These are phyloP conservation scores for Gypsophila paniculata DNA, from an alignment of 179 eudicot genomes.

Conservation along the genomic window DNA sequence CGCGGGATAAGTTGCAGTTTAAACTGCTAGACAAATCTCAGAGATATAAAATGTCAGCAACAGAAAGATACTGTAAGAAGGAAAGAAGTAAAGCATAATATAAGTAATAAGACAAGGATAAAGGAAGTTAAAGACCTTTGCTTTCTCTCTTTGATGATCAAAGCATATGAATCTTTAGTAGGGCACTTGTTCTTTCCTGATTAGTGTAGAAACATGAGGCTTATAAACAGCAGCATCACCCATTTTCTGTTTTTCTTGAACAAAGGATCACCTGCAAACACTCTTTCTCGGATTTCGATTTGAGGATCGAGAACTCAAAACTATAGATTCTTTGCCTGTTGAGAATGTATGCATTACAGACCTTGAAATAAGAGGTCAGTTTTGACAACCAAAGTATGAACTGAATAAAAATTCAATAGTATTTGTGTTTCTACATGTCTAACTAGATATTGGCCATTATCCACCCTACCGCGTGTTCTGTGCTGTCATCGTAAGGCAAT, in stretches of 20 bases:
- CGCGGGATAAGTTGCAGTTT: neutral
- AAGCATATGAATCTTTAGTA: conserved; percentile 11
- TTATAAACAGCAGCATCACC: neutral
- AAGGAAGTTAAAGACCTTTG: neutral
- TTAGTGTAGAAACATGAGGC: neutral
- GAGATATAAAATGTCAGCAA: neutral
- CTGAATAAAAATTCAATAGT: neutral
- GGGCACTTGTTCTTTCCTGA: neutral
- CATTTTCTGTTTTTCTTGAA: neutral
- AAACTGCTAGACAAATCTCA: neutral
- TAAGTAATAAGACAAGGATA: neutral
- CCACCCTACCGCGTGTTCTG: conserved; percentile 45
- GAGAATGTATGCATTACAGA: no score
- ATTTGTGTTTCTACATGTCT: conserved; percentile 17
- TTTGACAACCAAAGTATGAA: neutral
- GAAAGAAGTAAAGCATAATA: conserved; percentile 2
- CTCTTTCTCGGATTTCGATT: neutral
- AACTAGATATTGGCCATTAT: conserved; percentile 37
- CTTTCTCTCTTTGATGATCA: neutral
- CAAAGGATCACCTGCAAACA: neutral
- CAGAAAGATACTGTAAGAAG: conserved; percentile 5
- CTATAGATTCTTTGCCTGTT: no score
- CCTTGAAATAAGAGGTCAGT: conserved; percentile 2
- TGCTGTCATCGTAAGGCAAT: conserved; percentile 31
- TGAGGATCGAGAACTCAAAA: neutral